phyloP scores from a whole-genome alignment of 805 yeast genomes.

The Teunomyces tritomae region DNA sequence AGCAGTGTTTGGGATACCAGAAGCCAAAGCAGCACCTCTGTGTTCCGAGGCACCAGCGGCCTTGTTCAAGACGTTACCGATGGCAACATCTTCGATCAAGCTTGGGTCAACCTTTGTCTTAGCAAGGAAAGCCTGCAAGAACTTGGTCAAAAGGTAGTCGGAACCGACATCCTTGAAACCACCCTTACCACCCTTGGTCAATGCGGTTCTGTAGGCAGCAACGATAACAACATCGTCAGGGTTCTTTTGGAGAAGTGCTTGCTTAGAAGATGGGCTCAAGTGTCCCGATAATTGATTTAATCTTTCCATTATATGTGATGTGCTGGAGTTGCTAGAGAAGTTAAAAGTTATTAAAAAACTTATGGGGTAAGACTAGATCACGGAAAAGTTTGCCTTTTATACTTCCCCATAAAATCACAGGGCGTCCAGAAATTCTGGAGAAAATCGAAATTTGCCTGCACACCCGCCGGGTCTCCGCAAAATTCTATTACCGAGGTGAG shows the following conservation, averaged over 20 bases:
- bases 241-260: slow-evolving; percentile 50
- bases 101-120: slow-evolving; percentile 46
- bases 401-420: slow-evolving; percentile 6
- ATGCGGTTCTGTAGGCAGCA: slow-evolving; percentile 86
- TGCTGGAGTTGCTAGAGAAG: slow-evolving; percentile 5
- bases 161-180: slow-evolving; percentile 77
- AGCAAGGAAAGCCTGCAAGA: slow-evolving; percentile 60
- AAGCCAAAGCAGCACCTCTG: slow-evolving; percentile 86
- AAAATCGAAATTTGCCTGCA: neutral
- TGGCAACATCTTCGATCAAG: slow-evolving; percentile 77
- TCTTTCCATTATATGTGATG: slow-evolving; percentile 37
- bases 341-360: neutral
- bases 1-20: slow-evolving; percentile 79
- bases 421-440: slow-evolving; percentile 1
- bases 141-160: slow-evolving; percentile 69
- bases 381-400: slow-evolving; percentile 3
- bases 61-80: slow-evolving; percentile 87
- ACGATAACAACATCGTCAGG: slow-evolving; percentile 91
- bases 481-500: neutral
- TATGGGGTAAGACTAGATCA: neutral
- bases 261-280: slow-evolving; percentile 40
- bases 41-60: slow-evolving; percentile 97
- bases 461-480: slow-evolving; percentile 3
- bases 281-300: slow-evolving; percentile 46
- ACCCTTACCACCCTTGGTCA: slow-evolving; percentile 86